Evolutionary conservation across 2,329 filamentous ascomycete species (phyloP).

Genomic region (Penicillium paneum): DNA sequence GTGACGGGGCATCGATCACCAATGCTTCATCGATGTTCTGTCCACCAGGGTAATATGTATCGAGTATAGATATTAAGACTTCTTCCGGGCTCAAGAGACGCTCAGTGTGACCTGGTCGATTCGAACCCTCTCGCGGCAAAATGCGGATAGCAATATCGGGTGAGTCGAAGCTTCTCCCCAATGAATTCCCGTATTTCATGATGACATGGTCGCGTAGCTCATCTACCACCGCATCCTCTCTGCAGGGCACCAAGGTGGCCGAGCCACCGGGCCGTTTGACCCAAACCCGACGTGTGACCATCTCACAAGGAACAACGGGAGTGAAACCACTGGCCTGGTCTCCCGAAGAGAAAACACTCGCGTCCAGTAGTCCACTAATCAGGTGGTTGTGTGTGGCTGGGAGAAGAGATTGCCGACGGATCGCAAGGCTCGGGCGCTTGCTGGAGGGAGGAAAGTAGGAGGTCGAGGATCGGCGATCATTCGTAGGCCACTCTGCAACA

Average conservation of each 20-base stretch:
- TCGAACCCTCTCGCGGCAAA: conserved; percentile 59
- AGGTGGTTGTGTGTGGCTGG: conserved; percentile 40
- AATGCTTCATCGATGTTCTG: conserved; percentile 87
- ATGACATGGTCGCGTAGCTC: conserved; percentile 91
- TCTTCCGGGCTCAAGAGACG: conserved; percentile 82
- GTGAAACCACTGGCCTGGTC: conserved; percentile 20
- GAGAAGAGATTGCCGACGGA: conserved; percentile 42
- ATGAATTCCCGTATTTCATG: conserved; percentile 87
- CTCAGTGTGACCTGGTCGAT: conserved; percentile 52
- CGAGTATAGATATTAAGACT: conserved; percentile 71
- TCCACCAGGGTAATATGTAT: conserved; percentile 79
- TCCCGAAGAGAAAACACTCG: conserved; percentile 23
- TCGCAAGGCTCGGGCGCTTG: conserved; percentile 35
- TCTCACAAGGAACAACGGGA: conserved; percentile 28
- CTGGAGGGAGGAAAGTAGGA: conserved; percentile 18
- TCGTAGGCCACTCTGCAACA: conserved; percentile 26
- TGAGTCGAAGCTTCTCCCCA: conserved; percentile 83
- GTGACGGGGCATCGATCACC: conserved; percentile 77
- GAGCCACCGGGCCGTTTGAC: conserved; percentile 83
- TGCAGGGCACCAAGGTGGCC: conserved; percentile 78
- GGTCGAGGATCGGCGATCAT: conserved; percentile 11
- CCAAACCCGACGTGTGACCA: conserved; percentile 74
- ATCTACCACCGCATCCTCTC: conserved; percentile 87
- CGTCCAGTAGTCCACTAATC: conserved; percentile 36
- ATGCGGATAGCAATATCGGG: conserved; percentile 84